Conservation (phyloP, 805 yeast genomes). For the Candida sonorensis region DNA sequence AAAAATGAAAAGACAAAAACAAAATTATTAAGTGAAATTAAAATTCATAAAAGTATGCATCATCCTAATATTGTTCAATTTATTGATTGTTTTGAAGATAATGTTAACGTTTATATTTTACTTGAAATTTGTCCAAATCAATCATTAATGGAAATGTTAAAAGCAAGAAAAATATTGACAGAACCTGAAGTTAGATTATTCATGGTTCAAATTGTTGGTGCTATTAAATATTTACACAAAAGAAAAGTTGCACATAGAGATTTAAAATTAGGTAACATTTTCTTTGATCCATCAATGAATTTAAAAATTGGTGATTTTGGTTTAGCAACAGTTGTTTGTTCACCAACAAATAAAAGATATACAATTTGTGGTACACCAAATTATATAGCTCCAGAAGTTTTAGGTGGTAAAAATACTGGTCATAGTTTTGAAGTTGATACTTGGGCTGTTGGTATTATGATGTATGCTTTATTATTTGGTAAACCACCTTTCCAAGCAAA, state of each 20-base stretch:
- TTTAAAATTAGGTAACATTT: slow-evolving; percentile 90
- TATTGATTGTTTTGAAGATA: slow-evolving; percentile 96
- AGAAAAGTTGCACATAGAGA: slow-evolving; percentile 94
- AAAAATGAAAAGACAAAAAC: slow-evolving; percentile 84
- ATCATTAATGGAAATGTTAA: slow-evolving; percentile 86
- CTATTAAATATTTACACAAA: slow-evolving; percentile 85
- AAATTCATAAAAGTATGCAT: slow-evolving; percentile 83
- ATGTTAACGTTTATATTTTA: slow-evolving; percentile 84
- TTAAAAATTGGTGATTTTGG: slow-evolving; percentile 98
- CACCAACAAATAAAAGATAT: slow-evolving; percentile 64
- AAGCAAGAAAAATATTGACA: slow-evolving; percentile 72
- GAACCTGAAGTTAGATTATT: slow-evolving; percentile 90
- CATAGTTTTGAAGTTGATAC: slow-evolving; percentile 93
- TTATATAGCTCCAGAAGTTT: slow-evolving; percentile 96
- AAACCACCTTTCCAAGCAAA: slow-evolving; percentile 98
- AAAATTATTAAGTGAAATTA: slow-evolving; percentile 85
- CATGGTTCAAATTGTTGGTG: slow-evolving; percentile 91
- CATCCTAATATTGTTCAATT: slow-evolving; percentile 91
- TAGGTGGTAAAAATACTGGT: slow-evolving; percentile 80
- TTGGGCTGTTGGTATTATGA: slow-evolving; percentile 97
- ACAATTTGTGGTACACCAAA: slow-evolving; percentile 99
- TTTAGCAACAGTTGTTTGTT: slow-evolving; percentile 85
- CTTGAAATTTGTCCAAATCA: slow-evolving; percentile 94
- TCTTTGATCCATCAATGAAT: slow-evolving; percentile 90
- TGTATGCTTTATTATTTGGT: slow-evolving; percentile 86